These are phyloP conservation scores for Arctostaphylos glauca DNA, from an alignment of 148 eudicot genomes.

Conservation along the genomic window DNA sequence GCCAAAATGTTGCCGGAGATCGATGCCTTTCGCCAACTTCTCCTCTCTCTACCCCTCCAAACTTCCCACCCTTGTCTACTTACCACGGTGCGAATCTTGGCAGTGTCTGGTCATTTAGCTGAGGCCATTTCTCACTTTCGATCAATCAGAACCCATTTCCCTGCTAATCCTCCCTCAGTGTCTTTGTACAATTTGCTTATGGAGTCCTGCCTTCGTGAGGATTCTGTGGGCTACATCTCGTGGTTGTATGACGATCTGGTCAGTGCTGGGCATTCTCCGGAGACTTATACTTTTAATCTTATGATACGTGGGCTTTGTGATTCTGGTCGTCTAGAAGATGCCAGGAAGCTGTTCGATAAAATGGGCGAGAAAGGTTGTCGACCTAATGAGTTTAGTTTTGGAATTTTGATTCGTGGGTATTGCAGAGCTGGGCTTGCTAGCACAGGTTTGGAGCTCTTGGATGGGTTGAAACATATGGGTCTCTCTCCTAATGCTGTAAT, in stretches of 20 bases:
- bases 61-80: constrained; percentile 23
- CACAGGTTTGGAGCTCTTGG: constrained; percentile 57
- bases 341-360: constrained; percentile 77
- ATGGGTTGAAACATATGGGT: constrained; percentile 46
- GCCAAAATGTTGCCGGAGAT: constrained; percentile 64
- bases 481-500: constrained; percentile 53
- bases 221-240: constrained; percentile 32
- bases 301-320: constrained; percentile 70
- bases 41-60: constrained; percentile 32
- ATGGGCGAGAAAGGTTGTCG: constrained; percentile 72
- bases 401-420: constrained; percentile 84
- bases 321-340: constrained; percentile 58
- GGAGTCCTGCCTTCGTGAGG: constrained; percentile 31
- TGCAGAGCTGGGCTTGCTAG: constrained; percentile 50
- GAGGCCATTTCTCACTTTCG: constrained; percentile 64
- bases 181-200: constrained; percentile 63
- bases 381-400: constrained; percentile 78
- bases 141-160: constrained; percentile 42
- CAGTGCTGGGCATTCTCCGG: constrained; percentile 52
- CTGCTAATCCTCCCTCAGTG: constrained; percentile 34
- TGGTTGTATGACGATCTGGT: constrained; percentile 76
- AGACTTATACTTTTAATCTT: constrained; percentile 76
- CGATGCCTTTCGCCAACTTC: constrained; percentile 47
- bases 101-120: constrained; percentile 41
- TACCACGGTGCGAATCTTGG: constrained; percentile 40